Conservation (phyloP, 305 asterid species). For the Euphrasia arctica region DNA sequence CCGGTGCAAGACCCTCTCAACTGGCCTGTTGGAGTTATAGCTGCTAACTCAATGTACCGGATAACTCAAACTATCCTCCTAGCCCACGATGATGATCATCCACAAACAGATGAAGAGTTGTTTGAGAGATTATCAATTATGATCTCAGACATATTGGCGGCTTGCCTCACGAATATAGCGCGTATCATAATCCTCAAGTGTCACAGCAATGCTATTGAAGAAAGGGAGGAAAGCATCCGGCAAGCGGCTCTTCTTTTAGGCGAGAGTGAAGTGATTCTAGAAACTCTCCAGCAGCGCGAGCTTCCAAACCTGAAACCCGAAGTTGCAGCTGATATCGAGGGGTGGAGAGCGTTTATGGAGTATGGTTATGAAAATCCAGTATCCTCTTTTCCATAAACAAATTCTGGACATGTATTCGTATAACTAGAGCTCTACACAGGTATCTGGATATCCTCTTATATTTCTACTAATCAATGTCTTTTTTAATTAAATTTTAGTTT, state of each 20-base stretch:
- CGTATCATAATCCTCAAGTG: conserved; percentile 22
- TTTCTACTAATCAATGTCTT: too few species aligned
- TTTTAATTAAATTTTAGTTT: too few species aligned
- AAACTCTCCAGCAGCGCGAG: conserved; percentile 20
- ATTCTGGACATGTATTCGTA: background rate
- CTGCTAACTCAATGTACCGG: conserved; percentile 15
- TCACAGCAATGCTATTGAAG: conserved; percentile 13
- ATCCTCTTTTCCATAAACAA: background rate
- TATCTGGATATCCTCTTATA: too few species aligned
- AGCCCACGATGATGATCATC: background rate
- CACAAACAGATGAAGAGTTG: background rate
- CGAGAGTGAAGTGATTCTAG: conserved; percentile 26
- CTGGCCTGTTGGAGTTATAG: conserved; percentile 2
- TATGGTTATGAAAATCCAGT: background rate
- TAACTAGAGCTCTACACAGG: background rate
- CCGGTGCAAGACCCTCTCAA: conserved; percentile 12
- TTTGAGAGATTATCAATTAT: conserved; percentile 17
- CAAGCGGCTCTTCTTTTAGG: conserved; percentile 28
- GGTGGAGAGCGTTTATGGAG: conserved; percentile 23
- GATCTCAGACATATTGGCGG: conserved; percentile 25
- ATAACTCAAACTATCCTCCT: background rate
- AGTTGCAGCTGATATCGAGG: conserved; percentile 21
- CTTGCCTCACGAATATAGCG: conserved; percentile 28
- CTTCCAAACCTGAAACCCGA: conserved; percentile 9
- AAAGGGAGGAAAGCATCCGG: conserved; percentile 23